Conservation (phyloP, 306 rosid genomes). For the Sindora glabra region DNA sequence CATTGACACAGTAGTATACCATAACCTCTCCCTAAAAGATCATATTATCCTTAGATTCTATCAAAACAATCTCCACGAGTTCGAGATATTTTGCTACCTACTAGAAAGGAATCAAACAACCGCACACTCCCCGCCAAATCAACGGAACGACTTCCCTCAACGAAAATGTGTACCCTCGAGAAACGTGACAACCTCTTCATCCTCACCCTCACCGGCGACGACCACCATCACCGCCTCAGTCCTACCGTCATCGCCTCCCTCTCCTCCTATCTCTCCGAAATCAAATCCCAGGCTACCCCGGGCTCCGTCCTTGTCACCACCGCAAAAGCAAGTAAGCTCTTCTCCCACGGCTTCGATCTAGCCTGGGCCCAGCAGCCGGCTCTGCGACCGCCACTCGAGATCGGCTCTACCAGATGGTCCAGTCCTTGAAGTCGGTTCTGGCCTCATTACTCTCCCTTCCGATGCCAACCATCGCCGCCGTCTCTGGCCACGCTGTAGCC, state of each 20-base stretch:
- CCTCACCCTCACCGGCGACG: conserved; percentile 33
- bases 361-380: conserved; percentile 27
- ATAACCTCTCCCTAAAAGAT: no score
- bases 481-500: conserved; percentile 45
- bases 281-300: conserved; percentile 15
- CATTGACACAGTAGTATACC: no score
- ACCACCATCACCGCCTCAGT: conserved; percentile 40
- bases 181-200: conserved; percentile 33
- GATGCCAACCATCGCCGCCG: conserved; percentile 47
- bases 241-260: conserved; percentile 32
- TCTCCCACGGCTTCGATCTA: conserved; percentile 51
- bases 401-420: neutral
- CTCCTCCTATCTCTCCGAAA: conserved; percentile 24
- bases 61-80: no score
- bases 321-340: conserved; percentile 47
- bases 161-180: neutral
- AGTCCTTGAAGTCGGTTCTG: conserved; percentile 19
- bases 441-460: conserved; percentile 34
- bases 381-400: no score
- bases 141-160: no score
- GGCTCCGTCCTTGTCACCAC: conserved; percentile 41
- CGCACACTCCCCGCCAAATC: no score
- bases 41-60: no score
- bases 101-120: no score
- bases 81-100: no score